phyloP scores from a whole-genome alignment of 192 early-diverging fungal species.

The Phlyctochytrium bullatum region DNA sequence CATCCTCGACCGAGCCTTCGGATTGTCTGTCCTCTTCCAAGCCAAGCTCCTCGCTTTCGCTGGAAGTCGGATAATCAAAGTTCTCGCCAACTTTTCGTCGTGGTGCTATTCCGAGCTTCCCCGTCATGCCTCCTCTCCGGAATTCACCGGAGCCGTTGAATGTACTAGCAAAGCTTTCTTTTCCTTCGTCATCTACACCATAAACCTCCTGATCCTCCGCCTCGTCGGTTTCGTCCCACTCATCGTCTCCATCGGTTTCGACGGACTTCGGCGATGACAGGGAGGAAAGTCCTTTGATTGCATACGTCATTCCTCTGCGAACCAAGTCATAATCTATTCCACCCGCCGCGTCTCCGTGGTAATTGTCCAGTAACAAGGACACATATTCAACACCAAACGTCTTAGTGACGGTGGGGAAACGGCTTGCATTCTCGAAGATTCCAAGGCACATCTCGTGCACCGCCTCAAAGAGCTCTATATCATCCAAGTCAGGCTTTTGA shows the following conservation, averaged over 20 bases:
- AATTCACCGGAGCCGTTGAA: too few relatives aligned
- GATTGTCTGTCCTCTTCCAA: neutral
- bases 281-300: conserved; percentile 2
- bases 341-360: neutral
- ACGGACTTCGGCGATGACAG: neutral
- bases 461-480: neutral
- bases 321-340: neutral
- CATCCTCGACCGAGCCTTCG: neutral
- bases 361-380: neutral
- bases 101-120: too few relatives aligned
- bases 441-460: neutral
- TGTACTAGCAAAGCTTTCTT: too few relatives aligned
- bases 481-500: neutral
- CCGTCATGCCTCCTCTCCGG: too few relatives aligned
- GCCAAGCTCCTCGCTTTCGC: neutral
- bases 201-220: neutral
- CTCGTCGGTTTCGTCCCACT: neutral
- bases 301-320: neutral
- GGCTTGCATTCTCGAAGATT: neutral
- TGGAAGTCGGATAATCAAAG: too few relatives aligned
- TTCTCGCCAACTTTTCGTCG: neutral
- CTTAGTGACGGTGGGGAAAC: neutral
- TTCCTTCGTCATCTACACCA: too few relatives aligned
- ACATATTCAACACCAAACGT: neutral
- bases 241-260: neutral